Evolutionary conservation across 2,329 filamentous ascomycete genomes (phyloP).

Genomic region (Neopestalotiopsis sp.): DNA sequence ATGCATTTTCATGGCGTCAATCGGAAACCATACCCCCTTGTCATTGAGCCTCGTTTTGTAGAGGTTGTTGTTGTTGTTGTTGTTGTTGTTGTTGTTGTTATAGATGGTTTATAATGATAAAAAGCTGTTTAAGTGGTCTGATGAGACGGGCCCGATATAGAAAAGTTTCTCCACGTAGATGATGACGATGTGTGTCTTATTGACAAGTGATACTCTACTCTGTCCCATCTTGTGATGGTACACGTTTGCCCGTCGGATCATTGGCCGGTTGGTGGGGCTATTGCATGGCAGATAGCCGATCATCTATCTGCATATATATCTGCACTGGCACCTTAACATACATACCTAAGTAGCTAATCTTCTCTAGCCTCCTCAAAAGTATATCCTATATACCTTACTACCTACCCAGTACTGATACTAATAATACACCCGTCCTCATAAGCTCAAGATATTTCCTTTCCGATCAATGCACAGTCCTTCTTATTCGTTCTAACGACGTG

Average conservation of each 20-base stretch:
- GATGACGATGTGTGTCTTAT: background rate
- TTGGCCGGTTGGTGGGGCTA: background rate
- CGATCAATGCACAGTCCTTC: no score
- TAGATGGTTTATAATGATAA: conserved; percentile 5
- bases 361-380: no score
- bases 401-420: background rate
- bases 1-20: conserved; percentile 14
- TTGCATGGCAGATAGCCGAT: conserved; percentile 7
- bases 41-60: conserved; percentile 4
- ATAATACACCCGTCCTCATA: background rate
- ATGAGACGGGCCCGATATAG: background rate
- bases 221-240: no score
- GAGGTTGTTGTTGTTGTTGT: background rate
- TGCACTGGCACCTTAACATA: background rate
- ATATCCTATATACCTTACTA: background rate
- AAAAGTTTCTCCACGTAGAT: background rate
- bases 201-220: background rate
- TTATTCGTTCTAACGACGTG: background rate
- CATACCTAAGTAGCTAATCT: background rate
- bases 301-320: background rate
- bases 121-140: conserved; percentile 1
- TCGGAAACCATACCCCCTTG: conserved; percentile 10
- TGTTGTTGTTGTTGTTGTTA: background rate
- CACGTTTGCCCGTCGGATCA: background rate
- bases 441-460: background rate